Percentiles rank a stretch among this genome's conserved stretches.
Conservation (phyloP, 2,329 filamentous ascomycete species). For the Scytalidium sp. region DNA sequence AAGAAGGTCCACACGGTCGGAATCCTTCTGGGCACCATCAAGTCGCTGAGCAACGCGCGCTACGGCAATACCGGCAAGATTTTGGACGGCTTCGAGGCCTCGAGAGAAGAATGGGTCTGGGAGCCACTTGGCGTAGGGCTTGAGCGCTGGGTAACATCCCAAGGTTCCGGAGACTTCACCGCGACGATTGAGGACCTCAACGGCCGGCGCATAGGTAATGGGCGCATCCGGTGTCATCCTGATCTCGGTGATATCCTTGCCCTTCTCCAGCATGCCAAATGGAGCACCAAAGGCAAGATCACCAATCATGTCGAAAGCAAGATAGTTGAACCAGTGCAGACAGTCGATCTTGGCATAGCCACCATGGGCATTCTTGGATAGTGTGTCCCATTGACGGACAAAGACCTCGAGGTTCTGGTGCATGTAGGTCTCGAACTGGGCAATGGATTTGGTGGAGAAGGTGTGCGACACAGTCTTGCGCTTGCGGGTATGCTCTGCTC, state of each 20-base stretch:
- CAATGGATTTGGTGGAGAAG: constrained; percentile 77
- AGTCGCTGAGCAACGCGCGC: constrained; percentile 75
- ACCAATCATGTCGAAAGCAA: constrained; percentile 53
- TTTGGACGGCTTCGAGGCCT: constrained; percentile 71
- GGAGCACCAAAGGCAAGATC: constrained; percentile 70
- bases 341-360: constrained; percentile 66
- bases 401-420: constrained; percentile 74
- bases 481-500: constrained; percentile 81
- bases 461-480: constrained; percentile 86
- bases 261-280: constrained; percentile 79
- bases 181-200: constrained; percentile 83
- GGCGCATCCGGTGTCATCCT: constrained; percentile 56
- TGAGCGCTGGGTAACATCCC: constrained; percentile 70
- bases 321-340: constrained; percentile 74
- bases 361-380: constrained; percentile 40
- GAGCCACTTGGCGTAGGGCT: constrained; percentile 76
- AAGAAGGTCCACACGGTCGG: constrained; percentile 74
- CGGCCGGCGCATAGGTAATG: constrained; percentile 70
- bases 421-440: constrained; percentile 87
- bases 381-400: constrained; percentile 67
- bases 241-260: constrained; percentile 74
- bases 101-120: constrained; percentile 79
- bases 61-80: constrained; percentile 83
- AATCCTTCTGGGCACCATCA: constrained; percentile 62
- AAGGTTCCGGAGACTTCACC: constrained; percentile 83